These are phyloP conservation scores for Yarrowia sp. DNA, from an alignment of 805 yeast genomes.

Conservation along the genomic window DNA sequence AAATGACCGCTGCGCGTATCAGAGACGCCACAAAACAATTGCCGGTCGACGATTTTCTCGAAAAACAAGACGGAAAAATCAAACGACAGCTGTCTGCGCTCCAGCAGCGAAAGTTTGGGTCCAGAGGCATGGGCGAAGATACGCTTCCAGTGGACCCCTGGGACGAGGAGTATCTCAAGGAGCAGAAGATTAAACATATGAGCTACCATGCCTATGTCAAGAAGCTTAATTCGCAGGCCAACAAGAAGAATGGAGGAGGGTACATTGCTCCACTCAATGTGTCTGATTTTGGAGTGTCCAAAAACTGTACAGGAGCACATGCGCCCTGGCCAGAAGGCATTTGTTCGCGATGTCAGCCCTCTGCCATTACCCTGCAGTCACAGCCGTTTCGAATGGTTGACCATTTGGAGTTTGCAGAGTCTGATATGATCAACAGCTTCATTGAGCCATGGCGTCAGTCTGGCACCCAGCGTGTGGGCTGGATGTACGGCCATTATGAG, in stretches of 20 bases:
- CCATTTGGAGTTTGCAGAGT: slow-evolving; percentile 84
- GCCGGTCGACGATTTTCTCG: slow-evolving; percentile 63
- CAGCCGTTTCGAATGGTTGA: slow-evolving; percentile 95
- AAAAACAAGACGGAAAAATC: slow-evolving; percentile 68
- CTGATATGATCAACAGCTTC: slow-evolving; percentile 70
- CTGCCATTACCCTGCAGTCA: slow-evolving; percentile 86
- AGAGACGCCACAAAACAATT: slow-evolving; percentile 48
- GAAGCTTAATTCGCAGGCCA: slow-evolving; percentile 62
- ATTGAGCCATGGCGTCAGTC: slow-evolving; percentile 89
- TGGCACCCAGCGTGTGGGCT: slow-evolving; percentile 83
- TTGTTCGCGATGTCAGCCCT: slow-evolving; percentile 95
- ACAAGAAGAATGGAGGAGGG: slow-evolving; percentile 47
- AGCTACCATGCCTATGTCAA: slow-evolving; percentile 82
- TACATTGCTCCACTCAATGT: slow-evolving; percentile 78
- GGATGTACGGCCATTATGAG: slow-evolving; percentile 78
- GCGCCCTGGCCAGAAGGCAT: slow-evolving; percentile 93
- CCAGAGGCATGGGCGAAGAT: slow-evolving; percentile 96
- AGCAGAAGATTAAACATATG: slow-evolving; percentile 76
- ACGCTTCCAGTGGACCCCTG: slow-evolving; percentile 95
- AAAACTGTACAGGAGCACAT: slow-evolving; percentile 72
- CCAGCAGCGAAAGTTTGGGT: slow-evolving; percentile 53
- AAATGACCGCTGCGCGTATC: slow-evolving; percentile 29
- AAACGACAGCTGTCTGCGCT: slow-evolving; percentile 51
- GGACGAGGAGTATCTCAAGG: slow-evolving; percentile 73
- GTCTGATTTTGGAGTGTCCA: slow-evolving; percentile 60